These are phyloP conservation scores for Novymonas esmeraldas DNA, from an alignment of 208 protist species.

Conservation along the genomic window DNA sequence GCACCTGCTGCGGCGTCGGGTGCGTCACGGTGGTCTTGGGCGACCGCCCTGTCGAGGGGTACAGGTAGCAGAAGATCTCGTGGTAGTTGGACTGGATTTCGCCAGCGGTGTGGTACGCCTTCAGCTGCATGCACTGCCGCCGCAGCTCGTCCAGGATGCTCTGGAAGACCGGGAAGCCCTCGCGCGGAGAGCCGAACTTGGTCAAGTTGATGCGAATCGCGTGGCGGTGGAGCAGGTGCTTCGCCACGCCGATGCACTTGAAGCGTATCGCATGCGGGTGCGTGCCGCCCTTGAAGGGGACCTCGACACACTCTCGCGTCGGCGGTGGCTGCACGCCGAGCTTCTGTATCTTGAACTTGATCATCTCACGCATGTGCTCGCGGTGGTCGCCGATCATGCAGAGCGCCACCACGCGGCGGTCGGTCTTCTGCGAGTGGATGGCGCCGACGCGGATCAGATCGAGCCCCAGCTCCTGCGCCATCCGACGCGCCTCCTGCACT, in stretches of 20 bases:
- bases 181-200: constrained; percentile 83
- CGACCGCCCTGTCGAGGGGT: constrained; percentile 78
- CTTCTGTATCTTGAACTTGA: constrained; percentile 87
- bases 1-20: constrained; percentile 58
- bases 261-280: constrained; percentile 89
- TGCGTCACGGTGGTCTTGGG: constrained; percentile 84
- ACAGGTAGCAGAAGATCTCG: constrained; percentile 87
- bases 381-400: constrained; percentile 85
- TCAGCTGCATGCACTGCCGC: constrained; percentile 64
- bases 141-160: constrained; percentile 80
- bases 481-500: constrained; percentile 64
- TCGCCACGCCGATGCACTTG: constrained; percentile 82
- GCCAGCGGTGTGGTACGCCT: constrained; percentile 78
- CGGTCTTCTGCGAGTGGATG: constrained; percentile 68
- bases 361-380: constrained; percentile 80
- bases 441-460: constrained; percentile 84
- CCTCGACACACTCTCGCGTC: constrained; percentile 71
- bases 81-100: constrained; percentile 73
- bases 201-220: constrained; percentile 80
- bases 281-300: constrained; percentile 83
- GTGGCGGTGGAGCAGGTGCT: constrained; percentile 77
- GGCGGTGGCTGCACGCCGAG: constrained; percentile 81
- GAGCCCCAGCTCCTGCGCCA: constrained; percentile 77
- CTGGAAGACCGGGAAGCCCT: constrained; percentile 84
- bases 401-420: constrained; percentile 75